These are phyloP conservation scores for Vachellia pachyceras DNA, from an alignment of 306 rosid species.

Conservation along the genomic window DNA sequence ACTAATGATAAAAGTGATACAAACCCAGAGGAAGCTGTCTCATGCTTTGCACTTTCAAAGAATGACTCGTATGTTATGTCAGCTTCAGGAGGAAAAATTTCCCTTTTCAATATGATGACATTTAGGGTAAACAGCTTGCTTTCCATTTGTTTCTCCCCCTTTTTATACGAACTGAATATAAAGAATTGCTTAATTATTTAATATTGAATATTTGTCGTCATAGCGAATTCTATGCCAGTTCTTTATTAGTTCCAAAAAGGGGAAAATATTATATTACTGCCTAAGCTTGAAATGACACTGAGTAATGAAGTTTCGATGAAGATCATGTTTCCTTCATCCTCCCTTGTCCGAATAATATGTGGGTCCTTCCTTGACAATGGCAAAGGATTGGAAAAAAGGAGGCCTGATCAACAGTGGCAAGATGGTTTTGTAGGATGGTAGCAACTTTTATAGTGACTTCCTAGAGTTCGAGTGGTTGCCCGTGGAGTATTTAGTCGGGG, in stretches of 20 bases:
- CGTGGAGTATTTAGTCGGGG: no score
- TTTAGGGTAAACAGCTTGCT: constrained; percentile 72
- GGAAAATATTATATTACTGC: background rate
- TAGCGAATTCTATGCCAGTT: background rate
- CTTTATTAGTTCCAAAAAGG: background rate
- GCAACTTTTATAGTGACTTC: no score
- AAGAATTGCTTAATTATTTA: constrained; percentile 8
- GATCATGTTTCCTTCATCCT: constrained; percentile 1
- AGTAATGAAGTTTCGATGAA: constrained; percentile 20
- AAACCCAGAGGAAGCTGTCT: constrained; percentile 92
- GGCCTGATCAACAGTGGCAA: background rate
- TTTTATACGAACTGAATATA: constrained; percentile 11
- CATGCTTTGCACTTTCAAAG: constrained; percentile 98
- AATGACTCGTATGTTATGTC: constrained; percentile 98
- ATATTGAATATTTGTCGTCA: constrained; percentile 8
- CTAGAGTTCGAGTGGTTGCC: no score
- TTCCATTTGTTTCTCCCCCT: constrained; percentile 8
- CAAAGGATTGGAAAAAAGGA: background rate
- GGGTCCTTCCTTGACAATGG: background rate
- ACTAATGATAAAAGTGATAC: constrained; percentile 90
- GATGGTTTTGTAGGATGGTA: no score
- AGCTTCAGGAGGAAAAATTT: constrained; percentile 98
- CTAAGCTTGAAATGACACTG: constrained; percentile 13
- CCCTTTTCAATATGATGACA: constrained; percentile 99
- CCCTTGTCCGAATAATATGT: background rate